Evolutionary conservation across 768 basidiomycete species (phyloP).

Genomic region (Lentinula sp.): DNA sequence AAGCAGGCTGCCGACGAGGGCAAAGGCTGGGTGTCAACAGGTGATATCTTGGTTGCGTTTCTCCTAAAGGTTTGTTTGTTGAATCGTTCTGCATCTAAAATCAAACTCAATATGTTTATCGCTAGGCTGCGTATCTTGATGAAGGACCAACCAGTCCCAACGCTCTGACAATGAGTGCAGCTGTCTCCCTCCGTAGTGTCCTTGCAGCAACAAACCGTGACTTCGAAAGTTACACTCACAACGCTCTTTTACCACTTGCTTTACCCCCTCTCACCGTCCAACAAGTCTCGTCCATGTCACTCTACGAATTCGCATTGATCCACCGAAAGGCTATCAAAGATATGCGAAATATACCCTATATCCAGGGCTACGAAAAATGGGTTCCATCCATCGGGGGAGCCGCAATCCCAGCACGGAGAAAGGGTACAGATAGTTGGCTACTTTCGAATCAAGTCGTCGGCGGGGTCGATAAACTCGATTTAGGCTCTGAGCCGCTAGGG

Average conservation of each 20-base stretch:
- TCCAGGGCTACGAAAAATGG: constrained; percentile 4
- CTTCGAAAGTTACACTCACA: background rate
- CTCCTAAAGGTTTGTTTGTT: background rate
- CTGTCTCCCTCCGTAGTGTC: background rate
- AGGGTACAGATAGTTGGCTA: background rate
- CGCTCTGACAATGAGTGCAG: background rate
- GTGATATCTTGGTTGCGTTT: constrained; percentile 1
- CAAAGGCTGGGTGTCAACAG: constrained; percentile 4
- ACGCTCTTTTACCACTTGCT: constrained; percentile 5
- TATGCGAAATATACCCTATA: constrained; percentile 1
- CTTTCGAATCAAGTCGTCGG: constrained; percentile 4
- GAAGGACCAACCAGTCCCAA: constrained; percentile 2
- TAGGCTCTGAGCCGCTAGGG: background rate
- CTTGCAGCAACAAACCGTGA: background rate
- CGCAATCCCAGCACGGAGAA: background rate
- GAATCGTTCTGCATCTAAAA: background rate
- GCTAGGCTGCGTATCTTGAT: constrained; percentile 1
- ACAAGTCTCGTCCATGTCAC: constrained; percentile 1
- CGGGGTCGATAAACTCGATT: background rate
- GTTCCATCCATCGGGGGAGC: background rate
- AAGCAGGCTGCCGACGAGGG: constrained; percentile 1
- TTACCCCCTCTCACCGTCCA: constrained; percentile 1
- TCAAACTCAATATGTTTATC: background rate
- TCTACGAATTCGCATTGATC: constrained; percentile 1
- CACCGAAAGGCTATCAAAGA: background rate